Percentiles rank a stretch among this genome's conserved stretches.
Evolutionary conservation across 371 early-diverging fungal genomes (phyloP).

Genomic region (Coemansia sp.): DNA sequence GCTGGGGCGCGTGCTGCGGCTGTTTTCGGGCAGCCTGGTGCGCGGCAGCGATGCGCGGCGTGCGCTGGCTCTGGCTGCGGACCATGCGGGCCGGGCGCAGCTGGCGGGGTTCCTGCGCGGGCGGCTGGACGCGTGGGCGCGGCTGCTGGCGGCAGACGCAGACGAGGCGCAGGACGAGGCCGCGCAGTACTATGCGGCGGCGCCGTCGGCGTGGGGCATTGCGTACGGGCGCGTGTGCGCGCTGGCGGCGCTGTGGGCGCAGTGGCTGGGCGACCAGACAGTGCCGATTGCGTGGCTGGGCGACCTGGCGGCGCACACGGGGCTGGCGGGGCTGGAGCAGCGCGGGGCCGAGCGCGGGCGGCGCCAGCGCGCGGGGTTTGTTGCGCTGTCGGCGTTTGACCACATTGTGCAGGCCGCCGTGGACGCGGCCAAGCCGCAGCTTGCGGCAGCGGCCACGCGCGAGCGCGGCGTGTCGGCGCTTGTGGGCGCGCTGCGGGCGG

Average conservation of each 20-base stretch:
- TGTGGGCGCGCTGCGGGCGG: constrained; percentile 28
- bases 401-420: constrained; percentile 43
- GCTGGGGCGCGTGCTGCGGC: constrained; percentile 21
- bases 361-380: constrained; percentile 29
- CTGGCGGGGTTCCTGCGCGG: constrained; percentile 23
- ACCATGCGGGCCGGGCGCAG: constrained; percentile 3
- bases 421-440: constrained; percentile 23
- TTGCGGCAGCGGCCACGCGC: constrained; percentile 18
- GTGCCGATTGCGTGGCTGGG: constrained; percentile 3
- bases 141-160: background rate
- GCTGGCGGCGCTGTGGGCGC: constrained; percentile 36
- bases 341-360: background rate
- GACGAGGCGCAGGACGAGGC: background rate
- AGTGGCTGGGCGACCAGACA: constrained; percentile 42
- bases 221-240: constrained; percentile 36
- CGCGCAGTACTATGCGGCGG: background rate
- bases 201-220: constrained; percentile 35
- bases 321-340: constrained; percentile 25
- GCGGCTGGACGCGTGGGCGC: constrained; percentile 13
- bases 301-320: constrained; percentile 23
- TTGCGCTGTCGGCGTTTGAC: constrained; percentile 48
- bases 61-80: constrained; percentile 5
- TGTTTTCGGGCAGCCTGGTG: constrained; percentile 28
- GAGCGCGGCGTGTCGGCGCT: constrained; percentile 15
- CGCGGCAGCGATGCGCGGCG: constrained; percentile 11